Evolutionary conservation across 176 grass and related monocot species (phyloP).

Genomic region (Bothriochloa decipiens): DNA sequence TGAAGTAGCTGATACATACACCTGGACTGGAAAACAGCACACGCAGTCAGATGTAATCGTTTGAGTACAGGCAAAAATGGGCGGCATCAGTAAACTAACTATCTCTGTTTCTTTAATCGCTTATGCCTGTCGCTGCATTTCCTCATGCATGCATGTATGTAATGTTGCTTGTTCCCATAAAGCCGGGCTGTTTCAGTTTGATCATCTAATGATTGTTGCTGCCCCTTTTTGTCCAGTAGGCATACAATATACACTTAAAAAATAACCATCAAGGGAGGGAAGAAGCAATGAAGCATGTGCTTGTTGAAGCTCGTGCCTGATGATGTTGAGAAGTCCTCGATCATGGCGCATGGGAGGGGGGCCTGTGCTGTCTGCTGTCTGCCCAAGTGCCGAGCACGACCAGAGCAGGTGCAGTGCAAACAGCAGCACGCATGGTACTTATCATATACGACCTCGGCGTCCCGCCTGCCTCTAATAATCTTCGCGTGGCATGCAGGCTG

Average conservation of each 20-base stretch:
- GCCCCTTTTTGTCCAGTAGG: slow-evolving; percentile 40
- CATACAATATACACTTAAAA: slow-evolving; percentile 46
- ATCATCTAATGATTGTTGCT: slow-evolving; percentile 67
- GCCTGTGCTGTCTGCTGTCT: slow-evolving; percentile 31
- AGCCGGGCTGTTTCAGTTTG: slow-evolving; percentile 43
- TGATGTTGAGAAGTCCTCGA: slow-evolving; percentile 54
- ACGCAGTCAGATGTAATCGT: background rate
- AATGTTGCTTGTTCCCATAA: slow-evolving; percentile 54
- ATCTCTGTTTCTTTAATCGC: slow-evolving; percentile 7
- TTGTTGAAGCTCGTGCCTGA: slow-evolving; percentile 39
- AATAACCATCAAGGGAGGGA: slow-evolving; percentile 44
- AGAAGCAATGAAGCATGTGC: slow-evolving; percentile 53
- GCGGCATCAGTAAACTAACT: background rate
- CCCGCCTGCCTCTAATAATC: background rate
- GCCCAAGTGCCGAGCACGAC: slow-evolving; percentile 39
- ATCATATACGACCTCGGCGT: background rate
- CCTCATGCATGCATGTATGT: slow-evolving; percentile 25
- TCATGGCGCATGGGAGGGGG: slow-evolving; percentile 58
- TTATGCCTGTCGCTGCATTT: slow-evolving; percentile 8
- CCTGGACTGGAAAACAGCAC: background rate
- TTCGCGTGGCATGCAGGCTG: slow-evolving; percentile 30
- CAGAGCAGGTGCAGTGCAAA: slow-evolving; percentile 26
- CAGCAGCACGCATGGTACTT: slow-evolving; percentile 10
- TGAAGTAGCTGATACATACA: too few relatives aligned
- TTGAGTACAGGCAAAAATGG: slow-evolving; percentile 4